phyloP scores from a whole-genome alignment of 2,329 filamentous ascomycete species.

The Stachybotrys echinatus region DNA sequence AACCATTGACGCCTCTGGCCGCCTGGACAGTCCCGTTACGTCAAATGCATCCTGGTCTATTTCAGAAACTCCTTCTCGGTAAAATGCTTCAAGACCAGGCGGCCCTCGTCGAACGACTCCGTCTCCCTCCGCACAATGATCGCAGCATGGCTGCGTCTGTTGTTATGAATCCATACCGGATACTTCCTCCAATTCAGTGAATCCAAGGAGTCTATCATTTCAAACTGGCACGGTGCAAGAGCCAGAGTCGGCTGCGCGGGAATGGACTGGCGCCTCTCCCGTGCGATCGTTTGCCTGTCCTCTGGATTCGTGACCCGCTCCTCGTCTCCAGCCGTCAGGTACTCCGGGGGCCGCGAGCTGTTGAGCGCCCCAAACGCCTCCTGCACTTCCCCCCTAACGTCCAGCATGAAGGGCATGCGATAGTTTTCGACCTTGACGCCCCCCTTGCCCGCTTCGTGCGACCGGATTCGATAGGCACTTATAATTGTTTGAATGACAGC shows the following conservation, averaged over 20 bases:
- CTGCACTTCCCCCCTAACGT: conserved; percentile 72
- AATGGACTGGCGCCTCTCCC: conserved; percentile 34
- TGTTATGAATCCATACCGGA: conserved; percentile 70
- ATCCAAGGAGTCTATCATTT: conserved; percentile 76
- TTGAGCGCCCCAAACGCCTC: conserved; percentile 71
- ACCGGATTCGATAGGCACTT: conserved; percentile 67
- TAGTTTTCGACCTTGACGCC: conserved; percentile 67
- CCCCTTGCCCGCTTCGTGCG: conserved; percentile 67
- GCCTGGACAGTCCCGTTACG: neutral
- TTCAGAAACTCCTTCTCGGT: conserved; percentile 62
- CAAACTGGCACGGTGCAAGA: conserved; percentile 73
- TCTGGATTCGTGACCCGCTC: conserved; percentile 29
- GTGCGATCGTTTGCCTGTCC: conserved; percentile 34
- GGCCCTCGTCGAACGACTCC: conserved; percentile 67
- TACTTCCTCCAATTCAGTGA: conserved; percentile 59
- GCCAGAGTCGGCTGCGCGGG: conserved; percentile 65
- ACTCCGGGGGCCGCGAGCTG: conserved; percentile 63
- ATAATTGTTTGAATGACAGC: conserved; percentile 70
- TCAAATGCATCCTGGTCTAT: neutral
- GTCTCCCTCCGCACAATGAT: conserved; percentile 76
- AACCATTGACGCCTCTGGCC: no score
- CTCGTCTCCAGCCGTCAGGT: conserved; percentile 54
- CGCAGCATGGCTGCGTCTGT: conserved; percentile 79
- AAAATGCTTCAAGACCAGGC: conserved; percentile 76
- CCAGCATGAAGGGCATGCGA: conserved; percentile 69